Evolutionary conservation across 164 flowering plant genomes (phyloP).

Genomic region (Chimonanthus praecox): DNA sequence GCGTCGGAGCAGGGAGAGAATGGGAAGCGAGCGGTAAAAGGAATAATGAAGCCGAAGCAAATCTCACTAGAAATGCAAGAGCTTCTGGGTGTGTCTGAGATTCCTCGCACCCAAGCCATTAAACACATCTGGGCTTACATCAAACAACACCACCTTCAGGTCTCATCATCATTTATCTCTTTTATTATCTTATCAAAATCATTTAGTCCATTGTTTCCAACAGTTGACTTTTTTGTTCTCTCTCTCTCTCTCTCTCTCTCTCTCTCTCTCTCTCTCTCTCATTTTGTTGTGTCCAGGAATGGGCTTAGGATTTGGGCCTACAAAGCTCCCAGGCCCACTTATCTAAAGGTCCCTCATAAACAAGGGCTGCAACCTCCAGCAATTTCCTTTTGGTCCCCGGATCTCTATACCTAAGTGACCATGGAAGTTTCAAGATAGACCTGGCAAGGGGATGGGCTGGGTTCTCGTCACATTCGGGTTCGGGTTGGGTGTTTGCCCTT

Average conservation of each 20-base stretch:
- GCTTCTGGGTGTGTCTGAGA: constrained; percentile 63
- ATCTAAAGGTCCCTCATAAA: no score
- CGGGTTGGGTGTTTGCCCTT: no score
- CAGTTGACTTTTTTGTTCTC: neutral
- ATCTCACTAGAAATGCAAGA: constrained; percentile 75
- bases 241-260: neutral
- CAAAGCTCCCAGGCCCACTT: no score
- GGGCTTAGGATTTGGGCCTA: no score
- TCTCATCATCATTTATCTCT: constrained; percentile 7
- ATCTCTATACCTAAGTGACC: no score
- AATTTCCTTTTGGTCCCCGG: no score
- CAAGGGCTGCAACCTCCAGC: no score
- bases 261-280: neutral
- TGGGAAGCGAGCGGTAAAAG: constrained; percentile 28
- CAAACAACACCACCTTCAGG: constrained; percentile 81
- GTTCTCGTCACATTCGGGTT: no score
- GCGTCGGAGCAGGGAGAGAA: constrained; percentile 39
- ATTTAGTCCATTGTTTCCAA: neutral
- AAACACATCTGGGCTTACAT: constrained; percentile 90
- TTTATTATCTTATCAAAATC: neutral
- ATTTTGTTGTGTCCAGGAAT: neutral
- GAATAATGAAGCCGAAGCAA: constrained; percentile 69
- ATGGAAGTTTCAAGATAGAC: no score
- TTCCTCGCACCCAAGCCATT: constrained; percentile 79
- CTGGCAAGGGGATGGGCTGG: no score